Conservation (phyloP, 2,329 filamentous ascomycete species). For the Microdochium nivale region DNA sequence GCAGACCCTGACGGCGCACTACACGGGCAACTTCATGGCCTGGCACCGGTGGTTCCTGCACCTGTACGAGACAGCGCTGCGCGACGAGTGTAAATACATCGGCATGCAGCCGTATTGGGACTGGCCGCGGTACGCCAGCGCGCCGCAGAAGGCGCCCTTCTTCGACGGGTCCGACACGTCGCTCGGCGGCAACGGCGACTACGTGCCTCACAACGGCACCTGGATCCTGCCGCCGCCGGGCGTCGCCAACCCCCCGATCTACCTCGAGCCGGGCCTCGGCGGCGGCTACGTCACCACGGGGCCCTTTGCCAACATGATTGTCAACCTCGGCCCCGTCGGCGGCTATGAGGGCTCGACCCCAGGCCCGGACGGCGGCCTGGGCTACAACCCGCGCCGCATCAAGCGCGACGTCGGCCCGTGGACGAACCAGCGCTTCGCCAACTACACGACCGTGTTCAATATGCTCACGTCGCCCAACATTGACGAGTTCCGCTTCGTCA, state of each 20-base stretch:
- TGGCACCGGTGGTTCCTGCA: slow-evolving; percentile 18
- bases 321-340: slow-evolving; percentile 30
- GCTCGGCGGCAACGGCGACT: slow-evolving; percentile 31
- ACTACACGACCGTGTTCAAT: slow-evolving; percentile 15
- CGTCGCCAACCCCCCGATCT: slow-evolving; percentile 8
- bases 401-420: slow-evolving; percentile 18
- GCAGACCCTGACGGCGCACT: slow-evolving; percentile 19
- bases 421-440: slow-evolving; percentile 20
- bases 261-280: slow-evolving; percentile 31
- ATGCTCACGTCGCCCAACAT: slow-evolving; percentile 23
- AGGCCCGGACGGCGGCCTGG: slow-evolving; percentile 16
- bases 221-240: slow-evolving; percentile 12
- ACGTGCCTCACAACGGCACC: slow-evolving; percentile 10
- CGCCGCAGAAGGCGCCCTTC: slow-evolving; percentile 37
- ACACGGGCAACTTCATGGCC: slow-evolving; percentile 15
- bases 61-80: slow-evolving; percentile 15
- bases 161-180: slow-evolving; percentile 41
- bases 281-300: slow-evolving; percentile 46
- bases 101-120: slow-evolving; percentile 35
- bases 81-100: slow-evolving; percentile 18
- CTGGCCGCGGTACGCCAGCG: slow-evolving; percentile 35
- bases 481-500: slow-evolving; percentile 22
- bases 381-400: slow-evolving; percentile 26
- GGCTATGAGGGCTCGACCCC: slow-evolving; percentile 11
- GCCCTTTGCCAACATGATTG: slow-evolving; percentile 33